Base-by-base conservation (phyloP, 2,329 filamentous ascomycete species). In the Paraphaeosphaeria minitans region DNA sequence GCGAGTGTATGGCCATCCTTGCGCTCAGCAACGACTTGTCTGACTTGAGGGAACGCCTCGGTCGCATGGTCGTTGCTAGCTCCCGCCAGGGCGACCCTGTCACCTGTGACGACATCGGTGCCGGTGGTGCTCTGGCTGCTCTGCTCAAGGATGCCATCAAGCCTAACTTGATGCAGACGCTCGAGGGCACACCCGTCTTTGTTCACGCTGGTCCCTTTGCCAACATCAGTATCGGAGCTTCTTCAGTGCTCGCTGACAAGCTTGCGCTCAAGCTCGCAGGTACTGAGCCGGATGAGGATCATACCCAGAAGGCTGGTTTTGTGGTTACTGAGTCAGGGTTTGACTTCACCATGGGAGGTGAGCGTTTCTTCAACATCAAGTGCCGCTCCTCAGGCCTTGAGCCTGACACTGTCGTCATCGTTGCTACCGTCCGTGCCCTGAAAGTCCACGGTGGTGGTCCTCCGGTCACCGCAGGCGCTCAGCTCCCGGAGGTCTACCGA, bases 311-410 rank as follows among this genome's bases (percentile, higher is more conserved):
- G 83, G 87, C 91, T 31, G 95, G 95, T 10, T 98, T 95, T 70
- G 94, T 97, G 22, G 89, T 99, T 39, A 99, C 95, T 1, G 95
- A 99, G 79, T 94, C 95, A 54, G 95, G 95, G 10, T 99, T 99
- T 78, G 95, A 99, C 79, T 99, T 99, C 81, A 98, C 95, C 71
- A 99, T 99, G 95, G 95, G 95, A 65, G 95, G 95, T 63, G 95
- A 99, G 84, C 90, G 95, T 53, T 99, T 99, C 85, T 98, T 99
- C 87, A 98, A 99, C 83, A 98, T 99, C 84, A 99, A 99, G 85
- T 98, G 95, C 82, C 90, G 95, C 60, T 91, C 93, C 10, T 97
- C 94, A 6, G 94, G 94, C 24, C 88, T 99, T 47, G 87, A 92
- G 2, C 95, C 95, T 1, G 95, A 99, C 72, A 92, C 93, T 1